Evolutionary conservation across 2,329 filamentous ascomycete genomes (phyloP).

Genomic region (Magnaporthiopsis incrustans): DNA sequence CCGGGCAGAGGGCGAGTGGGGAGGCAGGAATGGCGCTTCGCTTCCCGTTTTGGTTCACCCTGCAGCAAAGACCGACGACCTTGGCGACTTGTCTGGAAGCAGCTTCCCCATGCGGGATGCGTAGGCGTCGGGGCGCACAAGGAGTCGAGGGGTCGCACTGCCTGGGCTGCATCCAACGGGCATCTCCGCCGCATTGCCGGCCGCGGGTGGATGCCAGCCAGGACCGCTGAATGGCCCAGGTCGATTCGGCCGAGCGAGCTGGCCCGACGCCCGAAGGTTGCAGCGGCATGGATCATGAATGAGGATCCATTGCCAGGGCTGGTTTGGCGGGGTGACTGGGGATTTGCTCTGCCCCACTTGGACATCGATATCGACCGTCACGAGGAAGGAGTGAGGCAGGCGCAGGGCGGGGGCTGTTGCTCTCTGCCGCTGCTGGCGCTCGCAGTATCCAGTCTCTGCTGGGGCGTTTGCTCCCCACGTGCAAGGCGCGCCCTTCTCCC

Average conservation of each 20-base stretch:
- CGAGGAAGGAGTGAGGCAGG: too few species aligned
- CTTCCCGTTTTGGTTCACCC: background rate
- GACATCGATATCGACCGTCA: background rate
- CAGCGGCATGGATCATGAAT: too few species aligned
- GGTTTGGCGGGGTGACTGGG: background rate
- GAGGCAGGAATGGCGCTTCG: background rate
- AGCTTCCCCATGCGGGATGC: too few species aligned
- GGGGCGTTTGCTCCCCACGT: too few species aligned
- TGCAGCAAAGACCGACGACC: background rate
- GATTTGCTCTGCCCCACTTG: background rate
- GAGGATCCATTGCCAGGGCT: background rate
- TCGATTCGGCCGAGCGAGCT: background rate
- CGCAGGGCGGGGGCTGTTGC: too few species aligned
- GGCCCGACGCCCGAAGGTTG: background rate
- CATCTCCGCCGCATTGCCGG: background rate
- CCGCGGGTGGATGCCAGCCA: too few species aligned
- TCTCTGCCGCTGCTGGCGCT: background rate
- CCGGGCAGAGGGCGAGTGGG: background rate
- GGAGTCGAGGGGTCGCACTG: too few species aligned
- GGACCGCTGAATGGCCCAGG: too few species aligned
- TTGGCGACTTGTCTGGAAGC: too few species aligned
- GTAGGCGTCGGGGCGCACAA: too few species aligned
- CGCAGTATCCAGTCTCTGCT: too few species aligned
- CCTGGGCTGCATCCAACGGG: background rate
- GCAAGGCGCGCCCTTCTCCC: background rate